Conservation (phyloP, 169 alveolate genomes). For the Babesia gibsoni region DNA sequence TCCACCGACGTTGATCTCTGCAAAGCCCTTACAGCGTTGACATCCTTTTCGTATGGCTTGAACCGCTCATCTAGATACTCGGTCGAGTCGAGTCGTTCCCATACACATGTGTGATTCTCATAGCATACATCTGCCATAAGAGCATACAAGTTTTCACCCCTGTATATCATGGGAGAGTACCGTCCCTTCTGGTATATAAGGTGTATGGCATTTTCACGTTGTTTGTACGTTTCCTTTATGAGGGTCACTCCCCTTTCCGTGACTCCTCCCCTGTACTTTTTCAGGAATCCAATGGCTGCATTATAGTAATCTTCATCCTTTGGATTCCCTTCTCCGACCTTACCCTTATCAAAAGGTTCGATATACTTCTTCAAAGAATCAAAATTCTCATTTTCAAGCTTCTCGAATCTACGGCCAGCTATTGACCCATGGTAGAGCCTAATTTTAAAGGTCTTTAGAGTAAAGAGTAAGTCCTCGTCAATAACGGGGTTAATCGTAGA, state of each 20-base stretch:
- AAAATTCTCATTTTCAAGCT: slow-evolving; percentile 14
- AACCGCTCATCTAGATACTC: slow-evolving; percentile 46
- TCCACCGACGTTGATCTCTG: background rate
- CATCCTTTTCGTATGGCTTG: slow-evolving; percentile 25
- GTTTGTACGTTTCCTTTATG: background rate
- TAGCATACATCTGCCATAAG: slow-evolving; percentile 51
- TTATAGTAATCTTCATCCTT: slow-evolving; percentile 4
- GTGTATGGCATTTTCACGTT: background rate
- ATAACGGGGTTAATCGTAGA: slow-evolving; percentile 8
- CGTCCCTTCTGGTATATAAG: slow-evolving; percentile 52
- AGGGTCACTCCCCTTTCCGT: slow-evolving; percentile 18
- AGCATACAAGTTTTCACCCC: slow-evolving; percentile 22
- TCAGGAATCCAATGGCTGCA: background rate
- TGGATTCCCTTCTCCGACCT: slow-evolving; percentile 14
- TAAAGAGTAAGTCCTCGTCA: slow-evolving; percentile 26
- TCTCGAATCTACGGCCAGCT: slow-evolving; percentile 35
- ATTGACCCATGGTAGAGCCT: slow-evolving; percentile 49
- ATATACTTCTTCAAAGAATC: slow-evolving; percentile 31
- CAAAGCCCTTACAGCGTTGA: background rate
- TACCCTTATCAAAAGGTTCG: slow-evolving; percentile 1
- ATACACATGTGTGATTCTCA: slow-evolving; percentile 40
- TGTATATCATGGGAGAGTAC: slow-evolving; percentile 22
- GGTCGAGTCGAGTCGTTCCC: slow-evolving; percentile 54
- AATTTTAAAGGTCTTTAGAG: slow-evolving; percentile 11
- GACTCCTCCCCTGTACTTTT: background rate